A percentile compares a stretch with the other conserved stretches of the same genome.
Evolutionary conservation across 139 green algal species (phyloP).

Genomic region (Chlamydomonas sp.): DNA sequence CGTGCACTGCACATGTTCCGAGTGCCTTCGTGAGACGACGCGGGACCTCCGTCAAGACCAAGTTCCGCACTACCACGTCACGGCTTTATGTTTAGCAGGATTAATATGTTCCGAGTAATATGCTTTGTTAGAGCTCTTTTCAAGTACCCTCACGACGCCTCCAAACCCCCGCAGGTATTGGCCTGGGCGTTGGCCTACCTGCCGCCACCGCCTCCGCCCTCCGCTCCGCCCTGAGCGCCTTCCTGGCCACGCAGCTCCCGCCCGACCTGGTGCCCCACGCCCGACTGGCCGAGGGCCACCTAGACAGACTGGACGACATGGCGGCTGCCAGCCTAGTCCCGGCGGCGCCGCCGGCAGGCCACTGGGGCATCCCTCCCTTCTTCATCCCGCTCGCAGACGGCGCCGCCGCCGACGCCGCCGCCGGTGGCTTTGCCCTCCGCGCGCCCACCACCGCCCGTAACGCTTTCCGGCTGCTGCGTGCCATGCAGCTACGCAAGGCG

Average conservation of each 20-base stretch:
- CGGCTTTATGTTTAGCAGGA: too few relatives aligned
- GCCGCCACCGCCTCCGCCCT: constrained; percentile 50
- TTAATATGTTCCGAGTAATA: too few relatives aligned
- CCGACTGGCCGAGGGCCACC: constrained; percentile 42
- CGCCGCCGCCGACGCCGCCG: constrained; percentile 10
- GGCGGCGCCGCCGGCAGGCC: constrained; percentile 8
- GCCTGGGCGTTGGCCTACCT: constrained; percentile 81
- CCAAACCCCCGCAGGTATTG: constrained; percentile 63
- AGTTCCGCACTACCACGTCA: too few relatives aligned
- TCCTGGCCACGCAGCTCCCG: constrained; percentile 70
- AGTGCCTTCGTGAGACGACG: too few relatives aligned
- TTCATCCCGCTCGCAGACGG: constrained; percentile 55
- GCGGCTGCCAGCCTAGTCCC: constrained; percentile 13
- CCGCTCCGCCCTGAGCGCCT: constrained; percentile 58
- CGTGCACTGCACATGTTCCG: too few relatives aligned
- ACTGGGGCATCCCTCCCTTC: constrained; percentile 87
- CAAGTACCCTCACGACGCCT: neutral
- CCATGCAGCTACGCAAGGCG: constrained; percentile 85
- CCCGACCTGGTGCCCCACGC: constrained; percentile 39
- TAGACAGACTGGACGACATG: constrained; percentile 15
- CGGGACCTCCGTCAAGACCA: too few relatives aligned
- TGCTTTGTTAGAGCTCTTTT: too few relatives aligned
- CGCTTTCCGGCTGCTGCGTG: constrained; percentile 89
- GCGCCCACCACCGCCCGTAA: constrained; percentile 92
- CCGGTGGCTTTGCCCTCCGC: constrained; percentile 79